Base-by-base conservation (phyloP, 2,329 filamentous ascomycete genomes). In the Ceratocystis ficicola region DNA sequence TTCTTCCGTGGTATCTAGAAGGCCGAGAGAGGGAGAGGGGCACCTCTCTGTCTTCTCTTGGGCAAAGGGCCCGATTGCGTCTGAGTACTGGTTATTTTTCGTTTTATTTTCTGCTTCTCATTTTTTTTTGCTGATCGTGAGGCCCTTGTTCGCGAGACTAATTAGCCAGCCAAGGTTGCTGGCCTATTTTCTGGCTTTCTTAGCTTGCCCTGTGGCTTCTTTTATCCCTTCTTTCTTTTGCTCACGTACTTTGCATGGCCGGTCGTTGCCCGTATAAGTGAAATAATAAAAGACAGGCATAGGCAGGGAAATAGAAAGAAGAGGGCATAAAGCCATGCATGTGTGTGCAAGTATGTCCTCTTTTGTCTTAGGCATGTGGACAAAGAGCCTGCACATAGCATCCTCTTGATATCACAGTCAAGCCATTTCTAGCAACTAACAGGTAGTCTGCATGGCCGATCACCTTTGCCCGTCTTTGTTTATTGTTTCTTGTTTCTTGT, bases 331-430 rank as follows among this genome's bases (percentile, higher is more conserved):
- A 22, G 8, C 8, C n/a, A 25, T 52, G 48, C n/a, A 12, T 20
- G n/a, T 52, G 12, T 25, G 10, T 20, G n/a, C 22, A 52, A 10
- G n/a, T 20, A 52, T 52, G 48, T 52, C 28, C 17, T 12, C 10
- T 57, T 57, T 57, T 32, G 22, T 57, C 22, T 22, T 25, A 10
- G 52, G 52, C 52, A 30, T 28, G 32, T 12, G 17, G 15, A 28
- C 52, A 57, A 57, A 30, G 52, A 15, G 52, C 52, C 52, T 57
- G 52, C 52, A n/a, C 52, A 28, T 57, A 57, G 7, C 52, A 57
- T 32, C 25, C 52, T 57, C 4, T 41, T 30, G 52, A 57, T 57
- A 57, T 57, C 22, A 32, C 5, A 15, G n/a, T 32, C 7, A 17
- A 41, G 36, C 36, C 36, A 41, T 41, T 41, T 41, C 36, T 41